phyloP scores from a whole-genome alignment of 202 grass and related monocot species.

The Brachypodium distachyon region DNA sequence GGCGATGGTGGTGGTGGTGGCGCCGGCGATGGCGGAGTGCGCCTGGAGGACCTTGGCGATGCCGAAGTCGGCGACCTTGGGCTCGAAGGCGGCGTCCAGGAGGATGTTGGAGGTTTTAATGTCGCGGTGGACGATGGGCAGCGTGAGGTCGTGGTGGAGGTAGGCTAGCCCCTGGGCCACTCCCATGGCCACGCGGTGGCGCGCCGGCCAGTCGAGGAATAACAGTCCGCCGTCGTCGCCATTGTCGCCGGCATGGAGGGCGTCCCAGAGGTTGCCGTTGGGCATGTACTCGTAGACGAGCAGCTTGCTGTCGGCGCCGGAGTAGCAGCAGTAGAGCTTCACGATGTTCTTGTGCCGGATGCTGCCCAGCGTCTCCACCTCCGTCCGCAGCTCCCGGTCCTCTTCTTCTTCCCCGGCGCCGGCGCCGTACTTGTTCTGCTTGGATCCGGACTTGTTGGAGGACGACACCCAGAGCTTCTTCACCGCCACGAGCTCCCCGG shows the following conservation, averaged over 20 bases:
- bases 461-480: conserved; percentile 76
- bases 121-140: conserved; percentile 85
- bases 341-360: conserved; percentile 99
- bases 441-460: neutral
- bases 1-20: conserved; percentile 59
- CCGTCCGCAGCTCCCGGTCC: conserved; percentile 65
- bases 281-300: conserved; percentile 98
- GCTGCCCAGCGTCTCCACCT: conserved; percentile 94
- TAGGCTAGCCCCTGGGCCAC: conserved; percentile 92
- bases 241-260: conserved; percentile 61
- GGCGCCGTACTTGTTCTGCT: neutral
- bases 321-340: conserved; percentile 98
- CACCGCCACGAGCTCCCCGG: conserved; percentile 72
- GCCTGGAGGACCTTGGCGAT: conserved; percentile 93
- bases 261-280: conserved; percentile 91
- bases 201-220: conserved; percentile 70
- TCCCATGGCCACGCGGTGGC: conserved; percentile 69
- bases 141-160: conserved; percentile 81
- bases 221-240: conserved; percentile 26
- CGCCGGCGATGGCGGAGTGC: conserved; percentile 12
- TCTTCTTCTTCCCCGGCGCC: conserved; percentile 25
- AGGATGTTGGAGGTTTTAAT: conserved; percentile 96
- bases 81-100: conserved; percentile 84
- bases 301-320: conserved; percentile 64
- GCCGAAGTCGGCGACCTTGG: conserved; percentile 97